phyloP scores from a whole-genome alignment of 2,329 filamentous ascomycete species.

The Rutstroemia sp. region DNA sequence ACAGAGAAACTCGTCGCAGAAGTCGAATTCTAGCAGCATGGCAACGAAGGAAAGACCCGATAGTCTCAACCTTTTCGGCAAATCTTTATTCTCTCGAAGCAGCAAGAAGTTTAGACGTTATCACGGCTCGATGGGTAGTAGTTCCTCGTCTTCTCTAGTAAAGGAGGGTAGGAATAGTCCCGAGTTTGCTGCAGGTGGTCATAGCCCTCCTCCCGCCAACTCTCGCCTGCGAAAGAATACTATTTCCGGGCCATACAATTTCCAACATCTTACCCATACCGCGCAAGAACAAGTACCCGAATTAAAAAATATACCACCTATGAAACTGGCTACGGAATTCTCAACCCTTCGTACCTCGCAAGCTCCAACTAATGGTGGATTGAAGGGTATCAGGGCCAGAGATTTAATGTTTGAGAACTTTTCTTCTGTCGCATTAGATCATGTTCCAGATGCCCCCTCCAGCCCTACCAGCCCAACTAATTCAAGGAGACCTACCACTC shows the following conservation, averaged over 20 bases:
- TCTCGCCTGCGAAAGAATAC: constrained; percentile 13
- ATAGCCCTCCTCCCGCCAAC: background rate
- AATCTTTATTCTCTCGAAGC: constrained; percentile 48
- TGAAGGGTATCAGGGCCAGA: constrained; percentile 34
- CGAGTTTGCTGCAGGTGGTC: background rate
- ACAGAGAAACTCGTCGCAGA: constrained; percentile 48
- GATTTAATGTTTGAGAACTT: constrained; percentile 41
- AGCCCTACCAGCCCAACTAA: constrained; percentile 12
- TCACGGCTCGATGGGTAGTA: constrained; percentile 23
- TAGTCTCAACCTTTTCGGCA: constrained; percentile 50
- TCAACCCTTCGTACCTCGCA: constrained; percentile 35
- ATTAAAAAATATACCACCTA: constrained; percentile 34
- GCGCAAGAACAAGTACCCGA: constrained; percentile 41
- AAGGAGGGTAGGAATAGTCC: background rate
- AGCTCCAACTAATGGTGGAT: constrained; percentile 30
- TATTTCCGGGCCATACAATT: constrained; percentile 60
- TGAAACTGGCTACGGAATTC: constrained; percentile 38
- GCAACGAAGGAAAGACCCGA: constrained; percentile 47
- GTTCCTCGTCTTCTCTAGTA: constrained; percentile 10
- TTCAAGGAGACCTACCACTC: constrained; percentile 9
- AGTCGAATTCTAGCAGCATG: constrained; percentile 47
- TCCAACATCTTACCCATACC: constrained; percentile 57
- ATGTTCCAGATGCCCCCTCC: constrained; percentile 14
- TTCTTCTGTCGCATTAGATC: constrained; percentile 36
- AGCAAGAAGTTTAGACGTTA: constrained; percentile 43